phyloP scores from a whole-genome alignment of 2,329 filamentous ascomycete species.

The Cercospora nicotianae region DNA sequence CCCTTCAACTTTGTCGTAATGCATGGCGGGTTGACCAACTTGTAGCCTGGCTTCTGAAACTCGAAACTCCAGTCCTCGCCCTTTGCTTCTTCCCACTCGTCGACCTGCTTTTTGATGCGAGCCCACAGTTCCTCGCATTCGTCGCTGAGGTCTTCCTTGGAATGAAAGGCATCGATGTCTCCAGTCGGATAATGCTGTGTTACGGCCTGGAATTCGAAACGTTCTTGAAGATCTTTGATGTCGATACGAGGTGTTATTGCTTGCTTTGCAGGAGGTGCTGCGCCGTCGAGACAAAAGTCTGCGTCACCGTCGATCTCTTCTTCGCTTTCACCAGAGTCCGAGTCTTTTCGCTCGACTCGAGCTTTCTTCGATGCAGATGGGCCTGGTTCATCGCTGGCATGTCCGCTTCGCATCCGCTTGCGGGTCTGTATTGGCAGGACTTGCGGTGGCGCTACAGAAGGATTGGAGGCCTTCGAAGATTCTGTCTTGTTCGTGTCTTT shows the following conservation, averaged over 20 bases:
- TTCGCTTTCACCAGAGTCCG: conserved; percentile 1
- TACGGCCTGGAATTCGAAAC: conserved; percentile 29
- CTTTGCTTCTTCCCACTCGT: conserved; percentile 27
- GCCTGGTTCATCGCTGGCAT: background rate
- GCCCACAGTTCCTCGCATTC: conserved; percentile 29
- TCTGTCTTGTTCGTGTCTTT: background rate
- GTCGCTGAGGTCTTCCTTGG: conserved; percentile 17
- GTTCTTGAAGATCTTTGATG: conserved; percentile 17
- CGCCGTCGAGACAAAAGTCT: conserved; percentile 3
- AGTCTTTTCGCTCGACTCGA: background rate
- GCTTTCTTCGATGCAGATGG: background rate
- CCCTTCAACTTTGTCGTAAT: conserved; percentile 29
- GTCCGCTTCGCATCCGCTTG: background rate
- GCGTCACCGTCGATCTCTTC: conserved; percentile 8
- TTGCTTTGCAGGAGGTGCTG: conserved; percentile 1
- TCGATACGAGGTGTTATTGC: background rate
- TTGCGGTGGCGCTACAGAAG: background rate
- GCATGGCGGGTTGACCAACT: conserved; percentile 19
- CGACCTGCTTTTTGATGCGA: conserved; percentile 18
- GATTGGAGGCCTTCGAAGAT: background rate
- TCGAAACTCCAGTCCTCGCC: conserved; percentile 30
- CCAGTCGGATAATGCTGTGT: conserved; percentile 19
- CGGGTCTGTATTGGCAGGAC: background rate
- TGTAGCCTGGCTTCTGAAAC: conserved; percentile 23
- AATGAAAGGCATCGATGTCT: conserved; percentile 19